These are phyloP conservation scores for Anthostomella pinea DNA, from an alignment of 2,329 filamentous ascomycete genomes.

Conservation along the genomic window DNA sequence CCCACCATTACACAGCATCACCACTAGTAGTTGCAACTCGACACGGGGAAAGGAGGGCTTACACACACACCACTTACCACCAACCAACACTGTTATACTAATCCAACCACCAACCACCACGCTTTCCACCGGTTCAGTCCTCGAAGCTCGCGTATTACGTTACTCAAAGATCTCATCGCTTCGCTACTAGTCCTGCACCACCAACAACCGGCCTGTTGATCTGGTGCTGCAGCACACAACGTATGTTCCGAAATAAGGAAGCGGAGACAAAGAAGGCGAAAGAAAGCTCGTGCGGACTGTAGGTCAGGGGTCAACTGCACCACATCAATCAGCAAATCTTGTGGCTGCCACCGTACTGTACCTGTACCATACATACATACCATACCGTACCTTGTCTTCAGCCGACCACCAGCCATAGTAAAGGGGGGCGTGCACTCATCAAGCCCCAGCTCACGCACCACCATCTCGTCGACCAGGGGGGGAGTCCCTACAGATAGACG, in stretches of 20 bases:
- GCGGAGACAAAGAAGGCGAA: conserved; percentile 23
- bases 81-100: too few species aligned
- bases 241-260: conserved; percentile 11
- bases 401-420: conserved; percentile 6
- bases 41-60: not conserved
- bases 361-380: too few species aligned
- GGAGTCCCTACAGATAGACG: too few species aligned
- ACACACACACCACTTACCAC: too few species aligned
- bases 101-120: too few species aligned
- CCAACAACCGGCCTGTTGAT: conserved; percentile 9
- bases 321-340: conserved; percentile 16
- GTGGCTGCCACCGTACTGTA: too few species aligned
- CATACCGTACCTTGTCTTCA: too few species aligned
- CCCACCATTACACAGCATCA: too few species aligned
- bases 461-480: conserved; percentile 3
- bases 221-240: conserved; percentile 9
- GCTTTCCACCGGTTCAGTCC: too few species aligned
- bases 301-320: conserved; percentile 16
- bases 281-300: conserved; percentile 18
- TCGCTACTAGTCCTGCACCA: conserved; percentile 6
- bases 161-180: too few species aligned
- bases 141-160: too few species aligned
- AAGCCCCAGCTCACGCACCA: conserved; percentile 10
- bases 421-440: conserved; percentile 27
- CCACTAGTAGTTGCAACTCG: too few species aligned